A percentile compares a stretch with the other conserved stretches of the same genome.
Evolutionary conservation across 176 grass and related monocot species (phyloP).

Genomic region (Avena sativa): DNA sequence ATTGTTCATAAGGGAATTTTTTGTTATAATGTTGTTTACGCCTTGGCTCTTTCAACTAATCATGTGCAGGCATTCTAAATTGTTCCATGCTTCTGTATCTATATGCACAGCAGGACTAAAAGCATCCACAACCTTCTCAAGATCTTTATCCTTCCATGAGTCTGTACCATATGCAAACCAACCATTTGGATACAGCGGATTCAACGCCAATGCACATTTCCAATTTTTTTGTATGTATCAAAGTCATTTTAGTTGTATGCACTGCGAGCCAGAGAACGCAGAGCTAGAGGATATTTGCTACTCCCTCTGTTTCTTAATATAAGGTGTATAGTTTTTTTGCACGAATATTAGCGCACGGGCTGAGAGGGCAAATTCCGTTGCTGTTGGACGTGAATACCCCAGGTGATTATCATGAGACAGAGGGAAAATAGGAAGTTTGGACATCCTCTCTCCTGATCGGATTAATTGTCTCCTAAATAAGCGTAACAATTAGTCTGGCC

Average conservation of each 20-base stretch:
- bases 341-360: too few relatives aligned
- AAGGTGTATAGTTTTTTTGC: too few relatives aligned
- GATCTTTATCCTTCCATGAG: constrained; percentile 88
- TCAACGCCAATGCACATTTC: constrained; percentile 86
- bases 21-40: not conserved
- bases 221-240: constrained; percentile 73
- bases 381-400: too few relatives aligned
- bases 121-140: constrained; percentile 86
- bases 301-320: too few relatives aligned
- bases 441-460: too few relatives aligned
- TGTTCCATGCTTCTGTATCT: constrained; percentile 99
- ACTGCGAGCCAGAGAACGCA: constrained; percentile 83
- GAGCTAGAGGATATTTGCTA: not conserved
- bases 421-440: too few relatives aligned
- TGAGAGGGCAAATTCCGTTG: too few relatives aligned
- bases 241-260: constrained; percentile 85
- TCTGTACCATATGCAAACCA: constrained; percentile 89
- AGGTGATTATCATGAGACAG: too few relatives aligned
- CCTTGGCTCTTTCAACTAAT: constrained; percentile 74
- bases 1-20: not conserved
- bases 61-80: constrained; percentile 96
- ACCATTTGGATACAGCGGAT: constrained; percentile 86
- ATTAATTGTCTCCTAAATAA: too few relatives aligned
- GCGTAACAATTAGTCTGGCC: too few relatives aligned
- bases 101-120: constrained; percentile 87